Percentiles rank a stretch among this genome's conserved stretches.
These are phyloP conservation scores for Monosporascus sp. DNA, from an alignment of 2,329 filamentous ascomycete genomes.

Conservation along the genomic window DNA sequence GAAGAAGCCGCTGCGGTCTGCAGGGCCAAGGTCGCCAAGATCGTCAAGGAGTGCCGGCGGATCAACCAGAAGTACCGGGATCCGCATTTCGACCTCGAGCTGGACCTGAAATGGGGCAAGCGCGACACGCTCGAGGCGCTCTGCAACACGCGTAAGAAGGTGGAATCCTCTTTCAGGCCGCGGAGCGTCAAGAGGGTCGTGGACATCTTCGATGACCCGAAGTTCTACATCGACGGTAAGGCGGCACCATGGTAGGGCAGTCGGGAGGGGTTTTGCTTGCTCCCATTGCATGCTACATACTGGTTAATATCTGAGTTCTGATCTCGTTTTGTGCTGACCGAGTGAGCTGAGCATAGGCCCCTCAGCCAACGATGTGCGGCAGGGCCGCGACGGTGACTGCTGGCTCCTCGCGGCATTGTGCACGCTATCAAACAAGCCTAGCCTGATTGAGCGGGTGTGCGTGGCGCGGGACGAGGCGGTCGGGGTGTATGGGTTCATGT, in stretches of 20 bases:
- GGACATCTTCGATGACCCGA: constrained; percentile 71
- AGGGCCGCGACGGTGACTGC: constrained; percentile 75
- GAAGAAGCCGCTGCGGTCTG: constrained; percentile 67
- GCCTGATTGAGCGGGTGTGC: constrained; percentile 67
- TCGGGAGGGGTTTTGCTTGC: no score
- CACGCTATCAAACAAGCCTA: constrained; percentile 67
- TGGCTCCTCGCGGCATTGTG: constrained; percentile 81
- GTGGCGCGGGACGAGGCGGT: constrained; percentile 67
- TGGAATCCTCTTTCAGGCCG: constrained; percentile 31
- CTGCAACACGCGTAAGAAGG: constrained; percentile 25
- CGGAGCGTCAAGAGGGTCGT: constrained; percentile 61
- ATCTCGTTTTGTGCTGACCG: no score
- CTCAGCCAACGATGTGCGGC: constrained; percentile 64
- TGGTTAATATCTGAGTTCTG: no score
- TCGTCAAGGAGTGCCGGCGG: constrained; percentile 61
- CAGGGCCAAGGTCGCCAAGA: constrained; percentile 56
- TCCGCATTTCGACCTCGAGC: constrained; percentile 80
- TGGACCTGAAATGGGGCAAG: constrained; percentile 59
- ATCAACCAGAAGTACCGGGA: constrained; percentile 84
- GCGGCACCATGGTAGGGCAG: constrained; percentile 32
- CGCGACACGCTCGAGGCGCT: constrained; percentile 46
- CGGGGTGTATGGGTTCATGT: constrained; percentile 82
- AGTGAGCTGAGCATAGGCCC: no score
- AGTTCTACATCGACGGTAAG: constrained; percentile 73
- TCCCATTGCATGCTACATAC: no score